Evolutionary conservation across 805 yeast genomes (phyloP), one percentile per base, ranked within the genome.

Genomic region (Saccharomycodes ludwigii): DNA sequence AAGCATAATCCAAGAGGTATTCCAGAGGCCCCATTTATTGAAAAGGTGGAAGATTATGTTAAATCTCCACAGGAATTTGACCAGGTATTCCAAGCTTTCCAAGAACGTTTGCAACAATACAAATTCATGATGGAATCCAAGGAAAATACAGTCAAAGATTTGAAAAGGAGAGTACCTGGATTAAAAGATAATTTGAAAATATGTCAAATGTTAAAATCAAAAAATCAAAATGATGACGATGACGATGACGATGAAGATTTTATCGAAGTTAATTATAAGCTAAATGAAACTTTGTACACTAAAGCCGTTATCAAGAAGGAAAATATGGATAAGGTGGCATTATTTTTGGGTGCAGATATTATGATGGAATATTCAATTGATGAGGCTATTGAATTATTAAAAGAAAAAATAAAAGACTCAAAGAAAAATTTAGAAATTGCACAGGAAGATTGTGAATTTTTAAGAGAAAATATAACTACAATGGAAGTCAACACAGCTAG

Each of bases 341-440:
- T 91, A 29, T 91, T 98, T 98, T 66, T 91, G n/a, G 98, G 98
- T 8, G 98, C 98, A 0, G 94, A 85, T 44, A 86, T 88, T 6
- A 88, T 91, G 97, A 65, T 91, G 48, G 97, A 91, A 51, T 91
- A 88, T 48, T 86, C 95, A 10, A 61, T 84, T 17, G 80, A 70
- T 23, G 98, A 91, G 53, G 98, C 98, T 2, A 68, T 75, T 29
- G 76, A 65, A 21, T 63, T 91, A 43, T 60, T 91, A 34, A 48
- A 61, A 9, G 65, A 65, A 23, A 73, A 88, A 51, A 65, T 86
- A 38, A 52, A 54, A 10, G 69, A 71, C 21, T 85, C 94, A 11
- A 59, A 68, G 42, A 60, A 66, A 24, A 77, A 71, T 40, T 62
- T 76, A 41, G 47, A 55, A 12, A 56, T 65, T n/a, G 75, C 88